Evolutionary conservation across 352 stramenopile genomes (phyloP), one percentile per base, ranked within the genome.

Genomic region (Globisporangium irregulare): DNA sequence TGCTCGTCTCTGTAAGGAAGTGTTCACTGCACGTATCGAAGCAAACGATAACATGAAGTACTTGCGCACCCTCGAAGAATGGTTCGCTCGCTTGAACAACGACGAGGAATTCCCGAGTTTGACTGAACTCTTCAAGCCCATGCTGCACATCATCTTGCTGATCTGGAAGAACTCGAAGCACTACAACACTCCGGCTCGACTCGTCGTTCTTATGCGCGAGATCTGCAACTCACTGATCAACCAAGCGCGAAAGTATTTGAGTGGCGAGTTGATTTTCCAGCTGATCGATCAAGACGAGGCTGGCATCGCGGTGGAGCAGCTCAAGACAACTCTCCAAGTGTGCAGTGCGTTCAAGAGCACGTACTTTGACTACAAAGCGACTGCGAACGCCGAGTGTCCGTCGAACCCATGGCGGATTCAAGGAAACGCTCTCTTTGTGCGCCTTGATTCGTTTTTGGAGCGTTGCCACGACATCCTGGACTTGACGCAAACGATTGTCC

Each of bases 151-250:
- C 62, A 97, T 99, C 15, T 82, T 99, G 67, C 78, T 99, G 24
- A 99, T 99, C 69, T 99, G 97, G 97, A 99, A 99, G 76, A 98
- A 99, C 81, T 99, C 94, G 27, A 98, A 98, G 76, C 92, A 99
- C 78, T 99, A 99, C 90, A 99, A 99, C 78, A 99, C 95, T 8
- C 93, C 97, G 0, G 93, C 93, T 24, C 80, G 97, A 0, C 86
- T 99, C 38, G 97, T 99, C 1, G 95, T 99, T 43, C 80, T 99
- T 53, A 98, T 99, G 81, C 87, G 95, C 48, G 94, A 99, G 80
- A 99, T 99, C 67, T 99, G 97, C 84, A 99, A 99, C 78, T 97
- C 91, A 15, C 76, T 99, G 5, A 98, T 99, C 68, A 92, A 95
- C 51, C 93, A 98, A 72, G 90, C 92, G 27, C 81, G 89, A 25